Base-by-base conservation (phyloP, 2,329 filamentous ascomycete genomes). In the Aspergillus fructus region DNA sequence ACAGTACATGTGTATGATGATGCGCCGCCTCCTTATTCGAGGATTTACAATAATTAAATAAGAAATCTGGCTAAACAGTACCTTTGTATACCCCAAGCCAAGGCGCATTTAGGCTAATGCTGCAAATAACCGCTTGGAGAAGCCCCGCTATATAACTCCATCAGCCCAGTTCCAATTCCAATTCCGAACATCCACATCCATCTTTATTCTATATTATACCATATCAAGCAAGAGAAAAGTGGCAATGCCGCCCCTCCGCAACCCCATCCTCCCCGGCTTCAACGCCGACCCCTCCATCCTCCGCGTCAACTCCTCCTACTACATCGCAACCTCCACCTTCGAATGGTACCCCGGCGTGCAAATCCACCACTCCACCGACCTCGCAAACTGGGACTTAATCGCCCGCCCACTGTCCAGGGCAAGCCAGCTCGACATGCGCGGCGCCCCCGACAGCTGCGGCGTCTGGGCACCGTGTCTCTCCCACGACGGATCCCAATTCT, bases 231-330 rank as follows among this genome's bases (percentile, higher is more conserved):
- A 19, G 19, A 19, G 19, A 19, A 19, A 19, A 19, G 19, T 19
- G 19, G 19, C 2, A 19, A 19, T 19, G 19, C 19, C 19, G 19
- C 19, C 19, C 19, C 19, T 83, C 39, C 76, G 76, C 56, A 85
- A 85, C 65, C 84, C 83, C 2, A 77, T 86, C 41, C 74, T 86
- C 33, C 76, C 76, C 9, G 83, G 83, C 23, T 86, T 85, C 74
- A 85, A 86, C 56, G 81, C 84, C 15, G 84, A 87, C 62, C 84
- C 84, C 0, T 84, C 83, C 1, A 76, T 82, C 51, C 63, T 81
- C 11, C 72, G 79, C 9, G 77, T 81, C 21, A 73, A 73, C 15
- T 68, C 77, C 49, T 77, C 80, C 62, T 86, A 82, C 66, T 86
- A 82, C 65, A 77, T 86, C 21, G 81, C 79, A 43, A 86, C 82